phyloP scores from a whole-genome alignment of 805 yeast species.

The Suhomyces sp. region DNA sequence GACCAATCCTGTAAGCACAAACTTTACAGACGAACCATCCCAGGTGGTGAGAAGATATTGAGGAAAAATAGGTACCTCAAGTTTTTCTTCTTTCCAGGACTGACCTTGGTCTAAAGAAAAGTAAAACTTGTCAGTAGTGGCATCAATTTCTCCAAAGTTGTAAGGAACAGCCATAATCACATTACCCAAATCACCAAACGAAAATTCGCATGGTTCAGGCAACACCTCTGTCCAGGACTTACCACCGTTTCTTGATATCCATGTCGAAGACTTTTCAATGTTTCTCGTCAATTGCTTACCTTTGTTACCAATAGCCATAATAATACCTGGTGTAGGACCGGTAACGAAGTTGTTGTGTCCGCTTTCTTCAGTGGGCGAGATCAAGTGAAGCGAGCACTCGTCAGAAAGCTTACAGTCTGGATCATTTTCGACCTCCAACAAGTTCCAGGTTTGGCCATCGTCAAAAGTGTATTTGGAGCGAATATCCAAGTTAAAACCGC shows the following conservation, averaged over 20 bases:
- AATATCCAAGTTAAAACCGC: constrained; percentile 10
- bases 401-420: constrained; percentile 40
- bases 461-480: constrained; percentile 45
- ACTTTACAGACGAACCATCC: constrained; percentile 66
- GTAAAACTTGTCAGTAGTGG: constrained; percentile 28
- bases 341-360: constrained; percentile 44
- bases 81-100: constrained; percentile 53
- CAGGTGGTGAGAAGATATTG: constrained; percentile 50
- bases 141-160: constrained; percentile 19
- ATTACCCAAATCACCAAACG: constrained; percentile 79
- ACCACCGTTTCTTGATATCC: constrained; percentile 75
- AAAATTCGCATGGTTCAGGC: constrained; percentile 50
- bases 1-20: constrained; percentile 48
- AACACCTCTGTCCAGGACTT: constrained; percentile 60
- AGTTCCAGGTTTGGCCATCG: constrained; percentile 53
- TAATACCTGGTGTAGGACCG: constrained; percentile 54
- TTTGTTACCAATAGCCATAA: constrained; percentile 30
- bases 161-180: constrained; percentile 59
- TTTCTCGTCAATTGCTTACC: constrained; percentile 23
- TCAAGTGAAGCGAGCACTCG: constrained; percentile 48
- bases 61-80: constrained; percentile 45
- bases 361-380: constrained; percentile 28
- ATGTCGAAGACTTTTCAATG: constrained; percentile 41
- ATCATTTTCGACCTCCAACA: constrained; percentile 45
- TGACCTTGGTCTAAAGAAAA: constrained; percentile 75